A percentile compares a stretch with the other conserved stretches of the same genome.
These are phyloP conservation scores for Juglanconis sp. DNA, from an alignment of 2,329 filamentous ascomycete species.

Conservation along the genomic window DNA sequence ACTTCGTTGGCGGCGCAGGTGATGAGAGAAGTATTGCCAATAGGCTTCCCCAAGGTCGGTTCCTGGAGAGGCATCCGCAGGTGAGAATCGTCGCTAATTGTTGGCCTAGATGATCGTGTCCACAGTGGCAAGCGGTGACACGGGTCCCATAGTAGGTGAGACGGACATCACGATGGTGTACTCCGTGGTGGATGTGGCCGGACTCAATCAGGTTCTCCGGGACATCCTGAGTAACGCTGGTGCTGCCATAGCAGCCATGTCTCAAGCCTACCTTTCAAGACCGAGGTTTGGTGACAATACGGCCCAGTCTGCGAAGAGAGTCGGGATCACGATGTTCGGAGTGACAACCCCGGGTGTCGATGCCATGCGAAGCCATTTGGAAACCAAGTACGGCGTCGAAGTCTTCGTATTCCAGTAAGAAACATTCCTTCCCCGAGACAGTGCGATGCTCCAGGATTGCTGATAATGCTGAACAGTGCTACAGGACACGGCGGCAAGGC, in stretches of 20 bases:
- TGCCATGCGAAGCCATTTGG: slow-evolving; percentile 48
- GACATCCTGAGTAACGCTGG: slow-evolving; percentile 61
- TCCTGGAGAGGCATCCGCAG: background rate
- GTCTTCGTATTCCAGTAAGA: slow-evolving; percentile 53
- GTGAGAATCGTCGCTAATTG: background rate
- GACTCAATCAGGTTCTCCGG: slow-evolving; percentile 57
- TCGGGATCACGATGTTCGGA: slow-evolving; percentile 72
- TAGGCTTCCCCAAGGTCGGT: slow-evolving; percentile 53
- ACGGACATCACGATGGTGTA: slow-evolving; percentile 70
- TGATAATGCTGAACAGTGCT: slow-evolving; percentile 43
- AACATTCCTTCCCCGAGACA: background rate
- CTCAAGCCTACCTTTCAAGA: slow-evolving; percentile 36
- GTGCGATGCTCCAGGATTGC: background rate
- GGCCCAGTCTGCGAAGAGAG: slow-evolving; percentile 33
- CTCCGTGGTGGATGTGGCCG: slow-evolving; percentile 68
- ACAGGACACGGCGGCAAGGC: slow-evolving; percentile 66
- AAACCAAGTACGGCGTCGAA: slow-evolving; percentile 46
- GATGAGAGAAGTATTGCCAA: slow-evolving; percentile 58
- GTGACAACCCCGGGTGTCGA: slow-evolving; percentile 67
- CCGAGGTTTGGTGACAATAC: background rate
- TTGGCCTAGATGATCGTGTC: slow-evolving; percentile 57
- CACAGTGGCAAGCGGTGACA: slow-evolving; percentile 66
- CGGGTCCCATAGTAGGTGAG: slow-evolving; percentile 62
- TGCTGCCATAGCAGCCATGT: slow-evolving; percentile 58
- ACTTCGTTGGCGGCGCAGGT: slow-evolving; percentile 58